A percentile compares a stretch with the other conserved stretches of the same genome.
These are phyloP conservation scores for Tieghemiomyces parasiticus DNA, from an alignment of 192 early-diverging fungal species.

Conservation along the genomic window DNA sequence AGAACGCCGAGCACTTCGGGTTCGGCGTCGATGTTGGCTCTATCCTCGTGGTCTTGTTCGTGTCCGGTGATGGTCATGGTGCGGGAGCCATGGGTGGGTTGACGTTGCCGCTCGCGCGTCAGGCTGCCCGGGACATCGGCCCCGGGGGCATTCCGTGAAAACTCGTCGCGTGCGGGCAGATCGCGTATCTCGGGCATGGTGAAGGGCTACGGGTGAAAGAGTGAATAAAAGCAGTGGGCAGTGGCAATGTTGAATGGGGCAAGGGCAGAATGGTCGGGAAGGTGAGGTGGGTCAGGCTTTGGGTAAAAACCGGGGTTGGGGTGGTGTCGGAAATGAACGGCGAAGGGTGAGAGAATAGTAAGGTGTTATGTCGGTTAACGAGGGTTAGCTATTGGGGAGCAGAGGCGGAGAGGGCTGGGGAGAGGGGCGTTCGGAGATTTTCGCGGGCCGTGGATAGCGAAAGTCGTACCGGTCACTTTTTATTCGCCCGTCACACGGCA, in stretches of 20 bases:
- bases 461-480: too few relatives aligned
- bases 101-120: background rate
- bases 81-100: slow-evolving; percentile 5
- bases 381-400: too few relatives aligned
- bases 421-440: too few relatives aligned
- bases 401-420: too few relatives aligned
- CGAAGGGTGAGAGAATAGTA: too few relatives aligned
- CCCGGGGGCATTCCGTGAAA: background rate
- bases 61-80: slow-evolving; percentile 9
- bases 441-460: too few relatives aligned
- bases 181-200: background rate
- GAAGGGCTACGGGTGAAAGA: background rate
- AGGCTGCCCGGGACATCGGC: background rate
- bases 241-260: background rate
- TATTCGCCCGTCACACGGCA: too few relatives aligned
- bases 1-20: background rate
- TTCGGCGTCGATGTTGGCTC: background rate
- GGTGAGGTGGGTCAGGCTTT: too few relatives aligned
- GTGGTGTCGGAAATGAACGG: too few relatives aligned
- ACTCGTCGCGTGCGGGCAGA: background rate
- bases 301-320: too few relatives aligned
- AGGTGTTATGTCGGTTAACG: too few relatives aligned
- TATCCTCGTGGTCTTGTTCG: background rate
- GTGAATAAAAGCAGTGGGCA: background rate
- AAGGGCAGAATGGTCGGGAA: too few relatives aligned